Percentiles rank a stretch among this genome's conserved stretches.
These are phyloP conservation scores for Diaporthe sp. DNA, from an alignment of 2,329 filamentous ascomycete genomes.

Conservation along the genomic window DNA sequence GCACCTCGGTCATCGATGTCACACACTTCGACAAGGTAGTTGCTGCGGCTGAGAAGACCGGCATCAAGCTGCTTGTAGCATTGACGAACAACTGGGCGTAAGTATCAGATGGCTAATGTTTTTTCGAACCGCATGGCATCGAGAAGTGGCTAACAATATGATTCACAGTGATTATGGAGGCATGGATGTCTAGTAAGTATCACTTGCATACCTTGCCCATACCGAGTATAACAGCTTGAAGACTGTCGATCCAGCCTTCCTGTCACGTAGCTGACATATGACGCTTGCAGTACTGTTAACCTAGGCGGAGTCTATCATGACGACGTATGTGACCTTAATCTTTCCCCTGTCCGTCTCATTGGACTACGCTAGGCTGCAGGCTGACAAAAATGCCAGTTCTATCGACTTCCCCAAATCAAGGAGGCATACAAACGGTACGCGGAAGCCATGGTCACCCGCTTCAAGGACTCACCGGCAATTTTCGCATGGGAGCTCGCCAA, in stretches of 20 bases:
- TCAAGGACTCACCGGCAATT: conserved; percentile 70
- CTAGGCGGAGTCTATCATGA: conserved; percentile 60
- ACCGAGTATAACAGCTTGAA: background rate
- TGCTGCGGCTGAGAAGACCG: conserved; percentile 61
- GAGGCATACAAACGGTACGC: conserved; percentile 71
- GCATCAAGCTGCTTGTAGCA: conserved; percentile 67
- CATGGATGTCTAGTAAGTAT: conserved; percentile 26
- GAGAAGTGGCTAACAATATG: background rate
- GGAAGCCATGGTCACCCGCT: conserved; percentile 69
- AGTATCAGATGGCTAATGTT: background rate
- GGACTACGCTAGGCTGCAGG: background rate
- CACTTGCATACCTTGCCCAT: background rate
- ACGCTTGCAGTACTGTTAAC: background rate
- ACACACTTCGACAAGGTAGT: conserved; percentile 67
- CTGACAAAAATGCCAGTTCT: conserved; percentile 56
- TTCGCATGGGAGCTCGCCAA: conserved; percentile 79
- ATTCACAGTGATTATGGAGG: conserved; percentile 12
- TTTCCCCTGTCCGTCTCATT: background rate
- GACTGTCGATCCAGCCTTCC: background rate
- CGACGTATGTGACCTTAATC: conserved; percentile 53
- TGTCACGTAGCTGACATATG: background rate
- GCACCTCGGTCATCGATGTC: conserved; percentile 59
- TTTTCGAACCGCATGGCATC: rapidly evolving
- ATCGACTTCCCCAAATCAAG: conserved; percentile 64
- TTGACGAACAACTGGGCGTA: conserved; percentile 70